Percentiles rank a stretch among this genome's conserved stretches.
Evolutionary conservation across 345 rosid genomes (phyloP).

Genomic region (Mallotus nudiflorus): DNA sequence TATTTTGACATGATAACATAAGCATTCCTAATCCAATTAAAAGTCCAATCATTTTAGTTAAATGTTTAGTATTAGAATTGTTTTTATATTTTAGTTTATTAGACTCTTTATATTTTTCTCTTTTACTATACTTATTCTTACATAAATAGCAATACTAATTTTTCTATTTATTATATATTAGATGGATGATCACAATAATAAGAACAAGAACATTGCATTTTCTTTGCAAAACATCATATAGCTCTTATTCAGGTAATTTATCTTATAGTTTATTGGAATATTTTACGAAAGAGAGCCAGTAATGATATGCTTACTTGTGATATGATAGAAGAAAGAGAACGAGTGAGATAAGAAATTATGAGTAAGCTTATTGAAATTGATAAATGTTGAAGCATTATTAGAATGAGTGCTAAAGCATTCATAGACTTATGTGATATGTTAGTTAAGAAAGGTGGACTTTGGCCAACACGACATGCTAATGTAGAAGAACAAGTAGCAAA

Average conservation of each 20-base stretch:
- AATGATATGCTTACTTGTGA: neutral
- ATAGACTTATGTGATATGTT: neutral
- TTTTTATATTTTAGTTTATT: no score
- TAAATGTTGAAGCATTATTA: neutral
- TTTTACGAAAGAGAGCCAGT: neutral
- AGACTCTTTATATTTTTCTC: no score
- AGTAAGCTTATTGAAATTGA: neutral
- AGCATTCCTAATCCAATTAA: no score
- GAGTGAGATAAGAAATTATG: neutral
- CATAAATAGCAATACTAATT: no score
- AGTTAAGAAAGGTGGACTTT: neutral
- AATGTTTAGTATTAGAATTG: no score
- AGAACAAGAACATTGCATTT: no score
- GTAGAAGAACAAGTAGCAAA: neutral
- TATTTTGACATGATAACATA: no score
- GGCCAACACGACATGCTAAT: neutral
- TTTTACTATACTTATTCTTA: no score
- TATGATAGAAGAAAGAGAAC: neutral
- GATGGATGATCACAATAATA: neutral
- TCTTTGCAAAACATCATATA: neutral
- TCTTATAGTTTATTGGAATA: neutral
- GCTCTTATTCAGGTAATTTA: neutral
- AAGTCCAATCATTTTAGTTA: no score
- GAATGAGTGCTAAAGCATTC: neutral
- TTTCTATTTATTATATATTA: no score